phyloP scores from a whole-genome alignment of 2,329 filamentous ascomycete species.

The Hymenoscyphus linearis region DNA sequence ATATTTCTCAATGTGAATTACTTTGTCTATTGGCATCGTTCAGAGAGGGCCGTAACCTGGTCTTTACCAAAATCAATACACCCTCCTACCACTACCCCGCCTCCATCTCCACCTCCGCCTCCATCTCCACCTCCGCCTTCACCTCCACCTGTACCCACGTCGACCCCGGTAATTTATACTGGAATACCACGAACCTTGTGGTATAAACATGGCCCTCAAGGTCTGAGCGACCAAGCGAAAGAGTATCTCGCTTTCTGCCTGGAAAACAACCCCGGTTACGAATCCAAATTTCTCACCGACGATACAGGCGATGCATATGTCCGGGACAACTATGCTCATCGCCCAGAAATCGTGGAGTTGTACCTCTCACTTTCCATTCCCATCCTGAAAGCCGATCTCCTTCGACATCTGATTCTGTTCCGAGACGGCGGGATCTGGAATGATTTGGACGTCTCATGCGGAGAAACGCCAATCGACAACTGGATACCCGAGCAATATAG shows the following conservation, averaged over 20 bases:
- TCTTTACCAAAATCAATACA: not conserved
- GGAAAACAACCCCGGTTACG: constrained; percentile 26
- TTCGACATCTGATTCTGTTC: constrained; percentile 37
- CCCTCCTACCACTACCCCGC: no score
- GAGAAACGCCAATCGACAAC: constrained; percentile 27
- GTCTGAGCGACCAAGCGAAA: constrained; percentile 29
- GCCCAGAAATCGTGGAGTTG: constrained; percentile 34
- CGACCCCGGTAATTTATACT: not conserved
- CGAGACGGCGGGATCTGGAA: constrained; percentile 37
- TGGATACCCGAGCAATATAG: constrained; percentile 35
- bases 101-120: no score
- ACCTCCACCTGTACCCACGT: not conserved
- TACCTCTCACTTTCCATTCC: constrained; percentile 32
- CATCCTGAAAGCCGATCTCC: constrained; percentile 37
- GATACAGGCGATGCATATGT: constrained; percentile 27
- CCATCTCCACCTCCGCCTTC: no score
- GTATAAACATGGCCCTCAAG: constrained; percentile 37
- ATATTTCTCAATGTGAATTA: not conserved
- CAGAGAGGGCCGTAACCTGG: constrained; percentile 1
- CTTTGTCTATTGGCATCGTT: not conserved
- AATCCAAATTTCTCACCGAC: constrained; percentile 29
- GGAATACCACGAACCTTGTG: constrained; percentile 33
- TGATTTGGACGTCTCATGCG: constrained; percentile 36
- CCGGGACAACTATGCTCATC: constrained; percentile 27
- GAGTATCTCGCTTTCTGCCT: constrained; percentile 33